Percentiles rank a stretch among this genome's conserved stretches.
phyloP scores from a whole-genome alignment of 495 filamentous ascomycete genomes.

The Penicillium psychrofluorescens region DNA sequence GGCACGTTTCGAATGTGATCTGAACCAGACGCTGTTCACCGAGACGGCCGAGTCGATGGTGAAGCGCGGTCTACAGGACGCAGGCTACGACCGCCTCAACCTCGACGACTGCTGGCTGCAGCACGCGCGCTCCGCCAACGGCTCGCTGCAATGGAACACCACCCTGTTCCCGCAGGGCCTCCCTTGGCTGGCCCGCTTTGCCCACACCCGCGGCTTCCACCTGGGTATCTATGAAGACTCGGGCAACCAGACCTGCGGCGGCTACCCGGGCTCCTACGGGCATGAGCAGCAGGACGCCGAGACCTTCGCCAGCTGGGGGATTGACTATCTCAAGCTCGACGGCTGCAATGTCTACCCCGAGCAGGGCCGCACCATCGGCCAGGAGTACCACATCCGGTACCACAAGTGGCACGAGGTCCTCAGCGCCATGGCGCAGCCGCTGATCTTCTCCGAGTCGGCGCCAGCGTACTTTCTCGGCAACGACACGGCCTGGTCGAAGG shows the following conservation, averaged over 20 bases:
- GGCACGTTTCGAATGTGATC: conserved; percentile 33
- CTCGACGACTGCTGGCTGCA: conserved; percentile 39
- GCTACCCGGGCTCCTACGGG: conserved; percentile 28
- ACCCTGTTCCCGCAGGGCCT: conserved; percentile 31
- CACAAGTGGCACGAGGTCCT: conserved; percentile 26
- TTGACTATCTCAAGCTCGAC: conserved; percentile 38
- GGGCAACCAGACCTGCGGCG: conserved; percentile 34
- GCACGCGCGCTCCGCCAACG: conserved; percentile 17
- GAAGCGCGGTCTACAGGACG: conserved; percentile 25
- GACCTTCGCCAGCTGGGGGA: conserved; percentile 32
- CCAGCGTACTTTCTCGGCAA: conserved; percentile 34
- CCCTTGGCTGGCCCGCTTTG: conserved; percentile 30
- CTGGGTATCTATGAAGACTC: conserved; percentile 37
- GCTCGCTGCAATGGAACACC: conserved; percentile 28
- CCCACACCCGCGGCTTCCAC: conserved; percentile 22
- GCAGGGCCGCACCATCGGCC: conserved; percentile 11
- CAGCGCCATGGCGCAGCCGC: conserved; percentile 20
- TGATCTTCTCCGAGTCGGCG: conserved; percentile 37
- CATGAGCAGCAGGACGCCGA: conserved; percentile 30
- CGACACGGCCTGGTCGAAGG: conserved; percentile 29
- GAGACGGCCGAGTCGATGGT: conserved; percentile 31
- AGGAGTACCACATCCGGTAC: conserved; percentile 28
- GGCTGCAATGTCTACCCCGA: conserved; percentile 29
- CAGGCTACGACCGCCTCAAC: conserved; percentile 35
- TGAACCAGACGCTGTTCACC: conserved; percentile 36